Base-by-base conservation (phyloP, 116 monocot genomes). In the Papilionanthe hybrid region DNA sequence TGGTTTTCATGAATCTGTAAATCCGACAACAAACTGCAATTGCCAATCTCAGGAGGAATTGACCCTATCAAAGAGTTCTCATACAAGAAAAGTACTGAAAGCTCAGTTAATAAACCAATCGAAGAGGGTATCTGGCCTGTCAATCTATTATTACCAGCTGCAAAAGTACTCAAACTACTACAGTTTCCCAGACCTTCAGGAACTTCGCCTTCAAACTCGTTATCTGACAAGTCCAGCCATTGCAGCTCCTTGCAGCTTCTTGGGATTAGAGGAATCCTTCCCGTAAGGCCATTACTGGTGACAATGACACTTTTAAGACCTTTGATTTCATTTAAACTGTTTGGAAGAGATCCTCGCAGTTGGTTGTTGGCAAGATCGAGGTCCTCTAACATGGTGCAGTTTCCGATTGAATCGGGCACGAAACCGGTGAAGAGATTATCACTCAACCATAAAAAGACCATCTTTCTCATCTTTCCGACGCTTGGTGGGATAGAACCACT, bases 41-140 rank as follows among this genome's bases (percentile, higher is more conserved):
- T 91, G 29, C 92, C 92, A 55, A 97, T 85, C 58, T 91, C 87
- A 9, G 88, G 32, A 32, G 94, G 94, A 72, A 97, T 94, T 17
- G 55, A 7, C 45, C 97, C 92, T 0, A 91, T 88, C n/a, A 97
- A 80, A 79, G 74, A 77, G 85, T 94, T 97, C 50, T 75, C 17
- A 28, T 84, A 86, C 9, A 94, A 79, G 55, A 82, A 84, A 58
- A 97, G 79, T 28, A 47, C 12, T 6, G 82, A 76, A 68, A 97
- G 92, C 18, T 87, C 77, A 2, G 76, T 80, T 30, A 91, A 71
- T 18, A 19, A 81, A 18, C 91, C 91, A 53, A 97, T 60, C 0
- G 90, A 88, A 17, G 86, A 25, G 28, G 94, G 97, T 77, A 97
- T 94, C 20, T 47, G 25, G 29, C 97, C 97, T 9, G 86, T 84